These are phyloP conservation scores for Suhomyces vadensis DNA, from an alignment of 805 yeast species.

Conservation along the genomic window DNA sequence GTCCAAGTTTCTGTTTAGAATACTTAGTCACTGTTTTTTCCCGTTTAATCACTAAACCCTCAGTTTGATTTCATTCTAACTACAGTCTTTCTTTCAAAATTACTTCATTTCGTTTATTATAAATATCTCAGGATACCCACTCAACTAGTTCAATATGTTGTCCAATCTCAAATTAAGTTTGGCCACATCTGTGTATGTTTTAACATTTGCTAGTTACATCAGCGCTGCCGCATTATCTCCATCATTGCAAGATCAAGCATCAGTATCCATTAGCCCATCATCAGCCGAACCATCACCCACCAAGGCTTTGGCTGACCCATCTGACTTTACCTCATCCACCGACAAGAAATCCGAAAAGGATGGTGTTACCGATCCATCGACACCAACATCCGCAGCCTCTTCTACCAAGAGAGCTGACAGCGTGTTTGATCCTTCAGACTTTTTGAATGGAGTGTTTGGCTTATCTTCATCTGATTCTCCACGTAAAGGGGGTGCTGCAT, in stretches of 20 bases:
- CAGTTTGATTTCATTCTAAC: constrained; percentile 17
- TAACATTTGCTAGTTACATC: constrained; percentile 4
- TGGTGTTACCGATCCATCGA: neutral
- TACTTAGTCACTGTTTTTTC: neutral
- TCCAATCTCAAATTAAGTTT: constrained; percentile 9
- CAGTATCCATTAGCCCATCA: neutral
- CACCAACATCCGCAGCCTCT: neutral
- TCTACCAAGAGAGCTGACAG: neutral
- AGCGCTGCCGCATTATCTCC: constrained; percentile 2
- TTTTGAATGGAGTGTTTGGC: neutral
- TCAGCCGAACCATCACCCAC: neutral
- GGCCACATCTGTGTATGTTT: constrained; percentile 9
- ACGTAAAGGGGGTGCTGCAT: neutral
- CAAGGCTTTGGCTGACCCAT: neutral
- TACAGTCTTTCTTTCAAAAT: constrained; percentile 24
- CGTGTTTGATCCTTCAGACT: neutral
- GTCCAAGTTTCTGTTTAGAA: neutral
- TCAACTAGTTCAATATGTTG: constrained; percentile 5
- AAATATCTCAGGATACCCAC: constrained; percentile 1
- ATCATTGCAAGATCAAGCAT: constrained; percentile 5
- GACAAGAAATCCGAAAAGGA: neutral
- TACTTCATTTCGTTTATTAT: constrained; percentile 7
- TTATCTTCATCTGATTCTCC: neutral
- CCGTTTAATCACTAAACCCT: constrained; percentile 1
- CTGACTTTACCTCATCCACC: neutral